Conservation (phyloP, 1,284 basidiomycete genomes). For the Ustilago shanxiensis region DNA sequence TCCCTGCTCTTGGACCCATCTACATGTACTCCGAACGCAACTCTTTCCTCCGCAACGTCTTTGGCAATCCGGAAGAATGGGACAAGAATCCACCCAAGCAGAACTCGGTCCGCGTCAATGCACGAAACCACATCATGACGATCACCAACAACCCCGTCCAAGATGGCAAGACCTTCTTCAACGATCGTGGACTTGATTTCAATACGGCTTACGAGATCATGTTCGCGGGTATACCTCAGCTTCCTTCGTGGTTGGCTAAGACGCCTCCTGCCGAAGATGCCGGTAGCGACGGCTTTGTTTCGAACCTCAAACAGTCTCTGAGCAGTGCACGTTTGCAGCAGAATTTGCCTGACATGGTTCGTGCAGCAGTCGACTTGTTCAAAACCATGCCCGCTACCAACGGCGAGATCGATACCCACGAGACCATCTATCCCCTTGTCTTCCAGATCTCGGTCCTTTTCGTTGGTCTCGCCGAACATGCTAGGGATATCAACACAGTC, state of each 20-base stretch:
- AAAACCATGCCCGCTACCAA: conserved; percentile 15
- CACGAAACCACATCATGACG: conserved; percentile 42
- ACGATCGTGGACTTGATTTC: conserved; percentile 50
- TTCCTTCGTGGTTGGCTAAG: conserved; percentile 26
- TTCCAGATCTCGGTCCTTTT: conserved; percentile 50
- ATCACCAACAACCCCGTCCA: conserved; percentile 32
- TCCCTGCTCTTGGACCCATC: conserved; percentile 40
- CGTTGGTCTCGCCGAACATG: conserved; percentile 44
- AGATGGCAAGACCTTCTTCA: conserved; percentile 54
- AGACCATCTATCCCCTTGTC: conserved; percentile 52
- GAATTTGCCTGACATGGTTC: conserved; percentile 36
- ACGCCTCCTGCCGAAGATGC: conserved; percentile 33
- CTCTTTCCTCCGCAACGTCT: conserved; percentile 41
- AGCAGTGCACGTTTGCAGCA: conserved; percentile 18
- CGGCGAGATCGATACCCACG: conserved; percentile 41
- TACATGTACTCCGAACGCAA: conserved; percentile 45
- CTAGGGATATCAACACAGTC: conserved; percentile 30
- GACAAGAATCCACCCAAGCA: conserved; percentile 27
- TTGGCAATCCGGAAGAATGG: conserved; percentile 51
- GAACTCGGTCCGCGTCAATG: conserved; percentile 33
- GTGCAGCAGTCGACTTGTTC: conserved; percentile 27
- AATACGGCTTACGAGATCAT: conserved; percentile 44
- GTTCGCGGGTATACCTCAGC: conserved; percentile 51
- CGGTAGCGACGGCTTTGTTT: conserved; percentile 29
- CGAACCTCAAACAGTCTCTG: conserved; percentile 39